Percentiles rank a stretch among this genome's conserved stretches.
Conservation (phyloP, 257 asterid species). For the Gynochthodes officinalis region DNA sequence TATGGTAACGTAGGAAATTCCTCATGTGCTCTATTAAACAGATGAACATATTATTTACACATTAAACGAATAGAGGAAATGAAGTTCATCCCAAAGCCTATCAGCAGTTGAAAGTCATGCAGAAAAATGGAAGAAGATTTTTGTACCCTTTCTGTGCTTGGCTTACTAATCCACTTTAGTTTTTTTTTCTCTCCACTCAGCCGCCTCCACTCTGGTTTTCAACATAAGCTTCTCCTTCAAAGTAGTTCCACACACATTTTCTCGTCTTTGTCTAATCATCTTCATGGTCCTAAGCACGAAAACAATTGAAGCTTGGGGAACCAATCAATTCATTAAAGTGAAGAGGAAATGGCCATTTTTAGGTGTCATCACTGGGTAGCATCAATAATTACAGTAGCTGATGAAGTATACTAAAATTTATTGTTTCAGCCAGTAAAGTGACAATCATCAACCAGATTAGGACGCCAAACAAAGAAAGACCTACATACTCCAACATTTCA, state of each 20-base stretch:
- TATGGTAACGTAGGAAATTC: background rate
- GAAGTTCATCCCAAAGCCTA: background rate
- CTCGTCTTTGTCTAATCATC: background rate
- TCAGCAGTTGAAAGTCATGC: background rate
- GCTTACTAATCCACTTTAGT: background rate
- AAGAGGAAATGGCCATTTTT: background rate
- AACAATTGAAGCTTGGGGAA: background rate
- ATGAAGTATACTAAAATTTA: background rate
- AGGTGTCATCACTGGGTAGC: background rate
- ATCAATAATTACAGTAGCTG: background rate
- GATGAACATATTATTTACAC: no score
- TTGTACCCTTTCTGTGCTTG: background rate
- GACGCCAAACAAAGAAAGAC: background rate
- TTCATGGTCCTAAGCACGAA: background rate
- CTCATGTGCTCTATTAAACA: background rate
- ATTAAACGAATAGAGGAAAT: background rate
- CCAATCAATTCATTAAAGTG: background rate
- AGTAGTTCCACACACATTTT: background rate
- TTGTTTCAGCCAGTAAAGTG: background rate
- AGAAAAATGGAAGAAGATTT: background rate
- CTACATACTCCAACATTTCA: background rate
- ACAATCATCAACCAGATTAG: background rate
- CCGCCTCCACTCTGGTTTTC: background rate
- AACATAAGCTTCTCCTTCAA: background rate
- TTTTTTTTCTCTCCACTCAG: background rate